These are phyloP conservation scores for Quercus suber DNA, from an alignment of 306 rosid species.

Conservation along the genomic window DNA sequence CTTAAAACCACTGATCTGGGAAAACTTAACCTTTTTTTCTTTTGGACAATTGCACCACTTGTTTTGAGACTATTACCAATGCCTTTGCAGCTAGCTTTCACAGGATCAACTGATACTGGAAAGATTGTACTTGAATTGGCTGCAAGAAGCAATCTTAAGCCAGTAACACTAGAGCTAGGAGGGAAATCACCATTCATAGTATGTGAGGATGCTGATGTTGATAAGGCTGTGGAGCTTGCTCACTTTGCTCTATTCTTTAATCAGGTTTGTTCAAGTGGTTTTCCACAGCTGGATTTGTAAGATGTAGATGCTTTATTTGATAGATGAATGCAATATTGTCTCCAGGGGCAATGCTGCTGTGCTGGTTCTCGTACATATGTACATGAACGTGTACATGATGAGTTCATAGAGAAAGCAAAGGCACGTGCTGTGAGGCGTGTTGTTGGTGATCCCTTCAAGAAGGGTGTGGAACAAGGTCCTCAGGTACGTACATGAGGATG, in stretches of 20 bases:
- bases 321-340: not conserved
- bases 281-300: not conserved
- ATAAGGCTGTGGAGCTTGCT: slow-evolving; percentile 84
- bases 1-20: not conserved
- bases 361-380: slow-evolving; percentile 96
- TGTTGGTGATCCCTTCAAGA: slow-evolving; percentile 94
- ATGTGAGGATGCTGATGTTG: slow-evolving; percentile 77
- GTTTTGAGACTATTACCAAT: not conserved
- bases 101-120: slow-evolving; percentile 85
- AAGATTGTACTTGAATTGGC: slow-evolving; percentile 70
- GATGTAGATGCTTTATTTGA: not conserved
- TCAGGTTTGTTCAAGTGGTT: slow-evolving; percentile 51
- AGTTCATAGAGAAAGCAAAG: slow-evolving; percentile 86
- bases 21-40: not conserved
- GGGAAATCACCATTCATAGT: slow-evolving; percentile 95
- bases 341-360: slow-evolving; percentile 95
- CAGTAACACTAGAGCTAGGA: slow-evolving; percentile 90
- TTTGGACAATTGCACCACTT: not conserved
- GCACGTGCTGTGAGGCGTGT: slow-evolving; percentile 69
- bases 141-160: slow-evolving; percentile 85
- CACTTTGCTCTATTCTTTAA: slow-evolving; percentile 89
- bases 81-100: slow-evolving; percentile 73
- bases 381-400: slow-evolving; percentile 81
- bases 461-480: slow-evolving; percentile 95
- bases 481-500: slow-evolving; percentile 43